Conservation (phyloP, 2,329 filamentous ascomycete genomes). For the Didymella glomerata region DNA sequence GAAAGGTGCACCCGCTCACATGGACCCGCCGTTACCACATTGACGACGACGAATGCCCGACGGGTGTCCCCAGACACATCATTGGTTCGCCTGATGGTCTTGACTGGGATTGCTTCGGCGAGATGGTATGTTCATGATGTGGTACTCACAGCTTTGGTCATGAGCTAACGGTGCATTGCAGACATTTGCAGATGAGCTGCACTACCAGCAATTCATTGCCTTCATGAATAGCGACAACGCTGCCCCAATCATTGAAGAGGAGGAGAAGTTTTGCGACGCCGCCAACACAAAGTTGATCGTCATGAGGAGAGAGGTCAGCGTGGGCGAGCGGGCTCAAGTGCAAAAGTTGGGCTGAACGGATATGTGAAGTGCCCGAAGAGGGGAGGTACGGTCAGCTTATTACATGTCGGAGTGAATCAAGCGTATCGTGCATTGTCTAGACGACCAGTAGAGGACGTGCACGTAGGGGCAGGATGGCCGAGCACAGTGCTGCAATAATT, state of each 20-base stretch:
- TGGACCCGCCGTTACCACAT: slow-evolving; percentile 31
- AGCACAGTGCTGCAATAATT: background rate
- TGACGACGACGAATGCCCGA: slow-evolving; percentile 24
- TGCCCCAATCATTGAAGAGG: slow-evolving; percentile 24
- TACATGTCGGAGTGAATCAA: background rate
- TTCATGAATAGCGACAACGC: slow-evolving; percentile 30
- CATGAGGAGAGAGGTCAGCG: slow-evolving; percentile 25
- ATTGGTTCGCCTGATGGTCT: slow-evolving; percentile 24
- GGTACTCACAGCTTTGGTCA: background rate
- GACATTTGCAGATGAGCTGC: slow-evolving; percentile 30
- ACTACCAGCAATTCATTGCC: slow-evolving; percentile 32
- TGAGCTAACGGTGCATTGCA: background rate
- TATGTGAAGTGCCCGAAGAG: background rate
- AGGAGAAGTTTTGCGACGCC: slow-evolving; percentile 29
- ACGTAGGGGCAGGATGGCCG: background rate
- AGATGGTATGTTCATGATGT: slow-evolving; percentile 17
- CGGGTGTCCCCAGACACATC: slow-evolving; percentile 21
- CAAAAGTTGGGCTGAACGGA: slow-evolving; percentile 6
- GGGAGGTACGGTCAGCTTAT: background rate
- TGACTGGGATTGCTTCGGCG: slow-evolving; percentile 33
- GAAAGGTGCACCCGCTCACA: slow-evolving; percentile 28
- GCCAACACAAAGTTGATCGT: slow-evolving; percentile 27
- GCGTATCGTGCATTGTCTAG: background rate
- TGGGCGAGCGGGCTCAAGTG: slow-evolving; percentile 15
- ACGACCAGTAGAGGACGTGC: background rate